Evolutionary conservation across 2,329 filamentous ascomycete genomes (phyloP), one percentile per base, ranked within the genome.

Genomic region (Sclerotinia minor): DNA sequence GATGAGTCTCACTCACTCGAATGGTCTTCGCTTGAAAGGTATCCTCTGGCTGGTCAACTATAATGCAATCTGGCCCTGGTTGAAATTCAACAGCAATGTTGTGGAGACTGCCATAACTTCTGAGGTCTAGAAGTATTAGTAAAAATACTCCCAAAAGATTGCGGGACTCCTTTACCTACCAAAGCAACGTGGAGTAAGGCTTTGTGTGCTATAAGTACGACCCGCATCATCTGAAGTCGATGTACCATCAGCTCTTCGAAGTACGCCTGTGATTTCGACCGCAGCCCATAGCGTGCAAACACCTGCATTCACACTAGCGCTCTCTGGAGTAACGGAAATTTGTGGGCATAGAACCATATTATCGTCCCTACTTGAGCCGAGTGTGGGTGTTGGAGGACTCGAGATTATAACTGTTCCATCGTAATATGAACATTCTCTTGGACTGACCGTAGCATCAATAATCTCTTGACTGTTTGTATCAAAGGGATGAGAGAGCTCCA

Each of bases 281-380:
- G 78, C 77, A 7, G 77, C 72, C 75, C 78, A 79, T 8, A 79
- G 71, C 29, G 72, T 73, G 19, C 74, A 75, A 35, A 67, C 70
- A 50, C 72, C 73, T 59, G 71, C 74, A 63, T 76, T 73, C 13
- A 79, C 69, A 68, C 68, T 73, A 7, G 54, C 71, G 38, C 64
- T 75, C 71, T 78, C 76, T 5, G 77, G 72, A 7, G 74, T 77
- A 64, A 78, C 67, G 15, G 65, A 72, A 26, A 79, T 72, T 35
- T 76, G 70, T 8, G 77, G 76, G 38, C 68, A 75, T 3, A 77
- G 68, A 50, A 75, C 65, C 29, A 72, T 65, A 15, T 67, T 35
- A 9, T 72, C 61, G 6, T 54, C 45, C 47, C 35, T 55, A 21
- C 9, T 50, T 24, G 35, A 47, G 9, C 32, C 1, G 9, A 26